phyloP scores from a whole-genome alignment of 805 yeast species.

The Ogataea trehalophila region DNA sequence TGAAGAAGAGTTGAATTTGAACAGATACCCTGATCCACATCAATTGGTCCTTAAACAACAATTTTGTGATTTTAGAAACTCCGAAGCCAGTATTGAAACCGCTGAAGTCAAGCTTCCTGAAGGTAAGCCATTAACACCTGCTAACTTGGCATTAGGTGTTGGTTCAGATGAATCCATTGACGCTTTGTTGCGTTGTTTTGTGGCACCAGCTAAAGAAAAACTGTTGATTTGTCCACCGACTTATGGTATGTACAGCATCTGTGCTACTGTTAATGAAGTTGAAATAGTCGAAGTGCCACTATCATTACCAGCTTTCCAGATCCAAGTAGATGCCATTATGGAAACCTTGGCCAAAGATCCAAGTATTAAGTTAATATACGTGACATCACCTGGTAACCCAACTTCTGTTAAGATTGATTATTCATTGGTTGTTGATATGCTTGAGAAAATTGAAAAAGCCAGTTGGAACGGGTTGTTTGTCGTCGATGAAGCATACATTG shows the following conservation, averaged over 20 bases:
- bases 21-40: constrained; percentile 97
- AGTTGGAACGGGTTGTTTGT: constrained; percentile 75
- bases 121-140: constrained; percentile 33
- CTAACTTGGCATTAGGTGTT: constrained; percentile 86
- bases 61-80: constrained; percentile 67
- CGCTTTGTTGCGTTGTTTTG: constrained; percentile 75
- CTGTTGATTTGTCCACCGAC: constrained; percentile 90
- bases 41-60: constrained; percentile 71
- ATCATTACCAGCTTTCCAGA: constrained; percentile 57
- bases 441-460: constrained; percentile 33
- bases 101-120: constrained; percentile 22
- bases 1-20: constrained; percentile 54
- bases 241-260: constrained; percentile 93
- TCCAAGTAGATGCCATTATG: constrained; percentile 54
- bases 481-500: constrained; percentile 94
- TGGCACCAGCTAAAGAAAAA: constrained; percentile 79
- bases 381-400: constrained; percentile 97
- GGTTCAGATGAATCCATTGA: constrained; percentile 98
- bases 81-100: constrained; percentile 29
- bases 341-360: constrained; percentile 50
- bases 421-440: constrained; percentile 42
- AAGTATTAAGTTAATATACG: constrained; percentile 65
- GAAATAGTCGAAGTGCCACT: constrained; percentile 72
- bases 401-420: constrained; percentile 65
- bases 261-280: constrained; percentile 87